Base-by-base conservation (phyloP, 202 grass and related monocot genomes). In the Cymbopogon flexuosus region DNA sequence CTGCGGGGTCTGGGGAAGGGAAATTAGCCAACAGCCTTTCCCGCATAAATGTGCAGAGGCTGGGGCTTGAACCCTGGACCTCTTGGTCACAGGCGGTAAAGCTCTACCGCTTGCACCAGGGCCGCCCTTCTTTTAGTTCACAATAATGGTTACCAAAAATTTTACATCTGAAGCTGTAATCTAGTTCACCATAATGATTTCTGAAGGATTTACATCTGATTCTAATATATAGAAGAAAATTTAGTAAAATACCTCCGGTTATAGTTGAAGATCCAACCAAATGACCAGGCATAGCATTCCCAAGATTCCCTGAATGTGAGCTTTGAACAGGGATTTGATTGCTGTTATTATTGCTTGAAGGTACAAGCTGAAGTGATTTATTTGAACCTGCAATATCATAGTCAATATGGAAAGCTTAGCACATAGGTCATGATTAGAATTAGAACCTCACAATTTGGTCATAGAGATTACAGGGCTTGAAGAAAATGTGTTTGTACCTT, bases 381-480 rank as follows among this genome's bases (percentile, higher is more conserved):
- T 62, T 85, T 65, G 42, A 82, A 87, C 90, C 86, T 68, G 76
- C 49, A 30, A 72, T 84, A 84, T 40, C 64, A 27, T 27, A 63
- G 73, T 84, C 84, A 79, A 79, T 42, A 83, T 81, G 78, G 80
- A 77, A 67, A 84, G 60, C 65, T 84, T 51, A 93, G 63, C 62
- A 62, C 63, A 85, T 24, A 84, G 71, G 18, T 94, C 88, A 73
- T 92, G 90, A 81, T 89, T 75, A 62, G 86, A 84, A 68, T 84
- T 93, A 79, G 84, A 85, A 71, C 74, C 30, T 47, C 62, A 73
- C 47, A 90, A 93, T 52, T 89, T 94, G 22, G 33, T 75, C 56
- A 54, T 58, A 62, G 83, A 90, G 40, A 78, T 93, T 45, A 73
- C 24, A 75, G 89, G 13, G 46, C 70, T 89, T 51, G 84, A 80